Conservation (phyloP, 495 filamentous ascomycete genomes). For the Articulospora tetracladia region DNA sequence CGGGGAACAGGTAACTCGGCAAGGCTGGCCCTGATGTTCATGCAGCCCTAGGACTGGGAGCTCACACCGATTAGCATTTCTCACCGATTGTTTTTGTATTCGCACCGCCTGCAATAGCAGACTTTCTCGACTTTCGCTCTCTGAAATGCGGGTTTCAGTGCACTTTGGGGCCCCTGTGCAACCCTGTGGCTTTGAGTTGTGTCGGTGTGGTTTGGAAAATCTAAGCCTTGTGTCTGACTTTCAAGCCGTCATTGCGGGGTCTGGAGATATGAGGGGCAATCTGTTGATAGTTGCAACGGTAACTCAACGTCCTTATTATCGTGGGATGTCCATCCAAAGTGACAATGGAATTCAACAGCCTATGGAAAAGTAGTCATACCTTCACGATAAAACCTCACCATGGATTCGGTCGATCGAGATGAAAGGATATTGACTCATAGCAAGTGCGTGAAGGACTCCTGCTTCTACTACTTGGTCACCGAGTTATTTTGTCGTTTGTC, state of each 20-base stretch:
- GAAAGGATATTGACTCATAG: neutral
- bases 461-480: neutral
- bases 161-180: neutral
- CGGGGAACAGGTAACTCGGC: neutral
- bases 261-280: neutral
- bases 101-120: neutral
- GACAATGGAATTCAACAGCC: neutral
- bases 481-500: neutral
- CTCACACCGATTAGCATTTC: neutral
- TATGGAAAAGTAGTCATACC: neutral
- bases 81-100: neutral
- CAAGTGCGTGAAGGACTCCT: neutral
- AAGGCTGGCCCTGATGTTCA: neutral
- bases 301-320: neutral
- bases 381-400: neutral
- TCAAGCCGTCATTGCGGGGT: neutral
- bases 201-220: neutral
- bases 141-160: neutral
- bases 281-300: neutral
- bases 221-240: conserved; percentile 1
- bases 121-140: neutral
- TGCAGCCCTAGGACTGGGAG: neutral
- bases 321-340: neutral
- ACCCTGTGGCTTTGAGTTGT: neutral
- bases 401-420: neutral